Percentiles rank a stretch among this genome's conserved stretches.
These are phyloP conservation scores for Cryoendolithus antarcticus DNA, from an alignment of 2,329 filamentous ascomycete genomes.

Conservation along the genomic window DNA sequence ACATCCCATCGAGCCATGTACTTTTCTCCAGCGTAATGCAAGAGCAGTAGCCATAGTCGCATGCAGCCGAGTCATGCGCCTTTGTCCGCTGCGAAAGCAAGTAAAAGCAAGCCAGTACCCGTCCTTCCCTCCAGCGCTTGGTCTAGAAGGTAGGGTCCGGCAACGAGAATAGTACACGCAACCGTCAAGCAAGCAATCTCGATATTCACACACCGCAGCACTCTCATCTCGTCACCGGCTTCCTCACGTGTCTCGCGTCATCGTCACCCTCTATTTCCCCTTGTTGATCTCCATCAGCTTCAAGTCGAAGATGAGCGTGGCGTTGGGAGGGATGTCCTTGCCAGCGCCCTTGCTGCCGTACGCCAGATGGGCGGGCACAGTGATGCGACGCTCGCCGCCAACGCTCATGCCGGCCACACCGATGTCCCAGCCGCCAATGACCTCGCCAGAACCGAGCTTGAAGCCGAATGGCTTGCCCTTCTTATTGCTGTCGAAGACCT, in stretches of 20 bases:
- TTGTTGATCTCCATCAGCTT: constrained; percentile 39
- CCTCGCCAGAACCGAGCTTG: constrained; percentile 86
- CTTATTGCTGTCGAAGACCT: constrained; percentile 97
- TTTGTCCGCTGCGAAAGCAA: too few relatives aligned
- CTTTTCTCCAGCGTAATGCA: too few relatives aligned
- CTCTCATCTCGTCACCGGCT: neutral
- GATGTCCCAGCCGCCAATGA: constrained; percentile 98
- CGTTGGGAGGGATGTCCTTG: constrained; percentile 83
- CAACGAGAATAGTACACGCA: constrained; percentile 4
- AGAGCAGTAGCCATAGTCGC: too few relatives aligned
- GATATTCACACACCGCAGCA: neutral
- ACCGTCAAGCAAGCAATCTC: neutral
- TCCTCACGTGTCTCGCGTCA: neutral
- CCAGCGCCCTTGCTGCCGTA: constrained; percentile 69
- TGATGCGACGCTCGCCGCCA: constrained; percentile 86
- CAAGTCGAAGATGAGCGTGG: constrained; percentile 76
- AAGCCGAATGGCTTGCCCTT: constrained; percentile 96
- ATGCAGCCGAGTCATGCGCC: too few relatives aligned
- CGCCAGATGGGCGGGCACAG: constrained; percentile 72
- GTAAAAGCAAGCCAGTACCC: constrained; percentile 7
- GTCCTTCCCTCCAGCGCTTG: constrained; percentile 27
- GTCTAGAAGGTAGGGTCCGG: constrained; percentile 19
- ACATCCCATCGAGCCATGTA: too few relatives aligned
- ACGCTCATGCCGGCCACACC: constrained; percentile 85
- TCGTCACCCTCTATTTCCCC: constrained; percentile 12